Conservation (phyloP, 495 filamentous ascomycete species). For the Aspergillus haitiensis region DNA sequence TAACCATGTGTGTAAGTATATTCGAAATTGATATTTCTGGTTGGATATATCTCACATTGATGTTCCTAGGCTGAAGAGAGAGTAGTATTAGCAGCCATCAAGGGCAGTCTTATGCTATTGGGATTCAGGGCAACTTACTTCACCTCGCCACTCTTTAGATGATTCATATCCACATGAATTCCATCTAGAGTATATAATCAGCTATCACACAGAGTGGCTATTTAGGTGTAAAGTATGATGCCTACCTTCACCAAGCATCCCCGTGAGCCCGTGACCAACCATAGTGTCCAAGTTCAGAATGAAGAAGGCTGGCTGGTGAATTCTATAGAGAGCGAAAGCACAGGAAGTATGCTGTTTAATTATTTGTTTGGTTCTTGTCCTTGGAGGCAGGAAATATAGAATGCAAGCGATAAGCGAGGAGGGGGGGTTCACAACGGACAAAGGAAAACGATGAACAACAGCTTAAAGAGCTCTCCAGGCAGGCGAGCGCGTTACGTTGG, state of each 20-base stretch:
- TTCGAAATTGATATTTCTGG: not conserved
- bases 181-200: conserved; percentile 67
- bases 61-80: conserved; percentile 73
- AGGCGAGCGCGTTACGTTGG: conserved; percentile 30
- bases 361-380: not conserved
- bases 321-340: conserved; percentile 5
- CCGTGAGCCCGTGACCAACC: conserved; percentile 57
- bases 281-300: conserved; percentile 29
- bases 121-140: conserved; percentile 62
- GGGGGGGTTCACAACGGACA: conserved; percentile 11
- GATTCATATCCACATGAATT: conserved; percentile 97
- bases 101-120: not conserved
- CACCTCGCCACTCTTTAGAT: conserved; percentile 83
- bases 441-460: conserved; percentile 27
- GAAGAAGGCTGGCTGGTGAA: conserved; percentile 5
- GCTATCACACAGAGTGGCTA: conserved; percentile 17
- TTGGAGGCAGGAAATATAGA: not conserved
- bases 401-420: conserved; percentile 10
- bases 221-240: conserved; percentile 24
- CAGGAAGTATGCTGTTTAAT: conserved; percentile 2
- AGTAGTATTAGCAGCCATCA: conserved; percentile 12
- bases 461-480: conserved; percentile 34
- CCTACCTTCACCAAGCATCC: conserved; percentile 71
- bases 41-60: conserved; percentile 73
- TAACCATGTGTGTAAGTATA: conserved; percentile 11